Evolutionary conservation across 805 yeast species (phyloP).

Genomic region (Spencermartinsiella europaea): DNA sequence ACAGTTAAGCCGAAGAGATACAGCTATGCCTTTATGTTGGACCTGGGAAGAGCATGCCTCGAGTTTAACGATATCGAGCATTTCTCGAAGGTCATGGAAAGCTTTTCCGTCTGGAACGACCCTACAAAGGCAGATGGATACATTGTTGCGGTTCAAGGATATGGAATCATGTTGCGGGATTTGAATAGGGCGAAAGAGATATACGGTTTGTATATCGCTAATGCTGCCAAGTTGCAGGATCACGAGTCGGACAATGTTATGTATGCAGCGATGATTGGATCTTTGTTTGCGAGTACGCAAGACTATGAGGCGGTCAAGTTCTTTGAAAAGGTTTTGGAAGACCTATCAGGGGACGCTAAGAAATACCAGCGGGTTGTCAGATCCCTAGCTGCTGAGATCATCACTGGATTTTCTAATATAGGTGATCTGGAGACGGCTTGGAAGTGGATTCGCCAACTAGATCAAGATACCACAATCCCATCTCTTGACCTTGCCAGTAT

Average conservation of each 20-base stretch:
- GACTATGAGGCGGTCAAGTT: conserved; percentile 24
- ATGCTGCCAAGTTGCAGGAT: conserved; percentile 5
- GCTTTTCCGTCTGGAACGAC: conserved; percentile 7
- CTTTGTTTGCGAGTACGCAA: conserved; percentile 24
- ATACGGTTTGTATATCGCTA: conserved; percentile 20
- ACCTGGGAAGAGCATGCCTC: conserved; percentile 20
- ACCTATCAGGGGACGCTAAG: neutral
- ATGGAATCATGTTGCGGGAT: conserved; percentile 20
- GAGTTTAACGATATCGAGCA: conserved; percentile 8
- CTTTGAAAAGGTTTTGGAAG: conserved; percentile 23
- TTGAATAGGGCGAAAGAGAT: conserved; percentile 18
- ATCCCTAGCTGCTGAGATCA: conserved; percentile 10
- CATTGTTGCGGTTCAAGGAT: conserved; percentile 15
- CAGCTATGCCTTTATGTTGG: conserved; percentile 16
- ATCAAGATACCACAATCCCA: conserved; percentile 15
- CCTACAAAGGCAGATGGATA: conserved; percentile 1
- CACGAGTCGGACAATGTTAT: conserved; percentile 11
- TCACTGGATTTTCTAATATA: conserved; percentile 23
- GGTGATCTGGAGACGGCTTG: conserved; percentile 26
- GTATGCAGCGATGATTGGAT: conserved; percentile 26
- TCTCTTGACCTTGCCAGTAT: conserved; percentile 16
- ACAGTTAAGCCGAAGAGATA: conserved; percentile 20
- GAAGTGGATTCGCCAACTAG: conserved; percentile 26
- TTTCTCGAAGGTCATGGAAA: conserved; percentile 4
- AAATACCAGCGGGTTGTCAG: neutral